Evolutionary conservation across 257 asterid genomes (phyloP).

Genomic region (Lycium ferocissimum): DNA sequence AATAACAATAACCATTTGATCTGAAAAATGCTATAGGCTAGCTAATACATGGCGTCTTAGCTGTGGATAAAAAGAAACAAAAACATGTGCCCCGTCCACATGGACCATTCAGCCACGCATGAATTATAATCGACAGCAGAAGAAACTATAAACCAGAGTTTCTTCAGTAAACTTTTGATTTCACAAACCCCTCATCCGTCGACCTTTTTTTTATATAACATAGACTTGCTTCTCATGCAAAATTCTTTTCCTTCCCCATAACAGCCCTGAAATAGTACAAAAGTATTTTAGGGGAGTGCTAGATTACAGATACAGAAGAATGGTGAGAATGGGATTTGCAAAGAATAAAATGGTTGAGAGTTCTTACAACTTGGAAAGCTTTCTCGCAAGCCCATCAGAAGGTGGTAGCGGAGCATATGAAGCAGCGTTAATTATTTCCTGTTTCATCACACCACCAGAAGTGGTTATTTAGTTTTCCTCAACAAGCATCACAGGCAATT

Average conservation of each 20-base stretch:
- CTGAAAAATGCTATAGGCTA: not conserved
- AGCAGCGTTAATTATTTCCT: constrained; percentile 36
- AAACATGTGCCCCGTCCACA: not conserved
- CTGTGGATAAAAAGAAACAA: not conserved
- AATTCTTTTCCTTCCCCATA: not conserved
- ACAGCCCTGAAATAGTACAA: constrained; percentile 22
- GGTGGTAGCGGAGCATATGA: constrained; percentile 33
- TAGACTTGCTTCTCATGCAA: not conserved
- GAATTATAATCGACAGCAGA: not conserved
- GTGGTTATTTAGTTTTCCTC: not conserved
- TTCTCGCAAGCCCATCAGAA: constrained; percentile 26
- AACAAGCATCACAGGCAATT: constrained; percentile 1
- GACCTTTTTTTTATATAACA: not conserved
- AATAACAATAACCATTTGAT: not conserved
- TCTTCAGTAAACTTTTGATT: constrained; percentile 1
- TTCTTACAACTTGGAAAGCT: constrained; percentile 27
- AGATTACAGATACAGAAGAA: not conserved
- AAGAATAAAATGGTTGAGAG: not conserved
- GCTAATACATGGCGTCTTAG: not conserved
- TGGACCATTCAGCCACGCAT: not conserved
- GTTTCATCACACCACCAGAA: constrained; percentile 3
- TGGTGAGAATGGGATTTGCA: not conserved
- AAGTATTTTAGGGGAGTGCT: too few species aligned
- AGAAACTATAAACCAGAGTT: not conserved
- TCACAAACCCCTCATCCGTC: not conserved